Evolutionary conservation across 177 flowering plant species (phyloP), one percentile per base, ranked within the genome.

Genomic region (Vitis hybrid): DNA sequence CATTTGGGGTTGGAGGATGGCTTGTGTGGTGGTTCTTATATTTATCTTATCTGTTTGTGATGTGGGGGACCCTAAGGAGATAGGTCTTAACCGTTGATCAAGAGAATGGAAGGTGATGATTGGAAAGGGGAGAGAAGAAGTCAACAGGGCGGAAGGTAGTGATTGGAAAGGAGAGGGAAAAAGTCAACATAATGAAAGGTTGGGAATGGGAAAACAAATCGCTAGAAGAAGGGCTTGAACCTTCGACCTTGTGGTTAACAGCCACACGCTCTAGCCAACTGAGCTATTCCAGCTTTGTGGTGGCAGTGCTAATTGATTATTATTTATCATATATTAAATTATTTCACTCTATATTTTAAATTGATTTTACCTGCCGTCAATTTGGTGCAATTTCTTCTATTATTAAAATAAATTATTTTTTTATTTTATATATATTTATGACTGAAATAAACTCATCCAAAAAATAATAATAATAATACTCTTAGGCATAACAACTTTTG

Each of bases 251-350:
- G 82, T 78, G 87, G 85, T 83, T 81, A 81, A 85, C 81, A 77
- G 84, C 85, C 85, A 81, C 83, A 83, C 84, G 87, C 87, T 83
- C 85, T 81, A 83, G 74, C 88, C 85, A 81, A 78, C 83, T 83
- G 86, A 83, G 86, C 83, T 81, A 83, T 52, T 80, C 86, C 84
- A 83, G 86, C 85, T 73, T 60, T 39, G 9, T 7, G 9, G 0
- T 39, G 6, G 8, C 6, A 7, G 10, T 18, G 67, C 60, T n/a
- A 60, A 1, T 18, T 62, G 1, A 22, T 57, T 57, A 6, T 21
- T 39, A 39, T 6, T 39, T 39, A 5, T 5, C 0, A 39, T 5
- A 39, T 39, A 39, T 39, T 39, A 26, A 26, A 2, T 3, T 26
- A 26, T 26, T 0, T 26, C 29, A 26, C 29, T 26, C 29, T 26